These are phyloP conservation scores for Dendrobium huoshanense DNA, from an alignment of 106 monocot genomes.

Conservation along the genomic window DNA sequence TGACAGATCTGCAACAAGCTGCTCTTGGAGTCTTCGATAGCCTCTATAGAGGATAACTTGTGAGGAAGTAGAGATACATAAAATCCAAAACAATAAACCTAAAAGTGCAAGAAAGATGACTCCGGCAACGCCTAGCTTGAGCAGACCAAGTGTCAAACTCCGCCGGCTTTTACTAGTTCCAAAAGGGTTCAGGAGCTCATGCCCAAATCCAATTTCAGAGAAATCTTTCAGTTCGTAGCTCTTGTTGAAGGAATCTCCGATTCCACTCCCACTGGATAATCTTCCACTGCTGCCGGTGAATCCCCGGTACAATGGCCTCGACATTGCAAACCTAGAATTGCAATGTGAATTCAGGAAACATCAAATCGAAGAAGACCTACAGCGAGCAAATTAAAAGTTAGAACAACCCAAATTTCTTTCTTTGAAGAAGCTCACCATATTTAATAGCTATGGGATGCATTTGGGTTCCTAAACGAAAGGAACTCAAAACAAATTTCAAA, in stretches of 20 bases:
- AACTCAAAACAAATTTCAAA: not conserved
- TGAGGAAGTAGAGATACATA: slow-evolving; percentile 44
- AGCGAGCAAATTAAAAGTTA: not conserved
- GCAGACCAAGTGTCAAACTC: slow-evolving; percentile 15
- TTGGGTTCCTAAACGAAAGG: not conserved
- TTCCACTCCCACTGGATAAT: slow-evolving; percentile 10
- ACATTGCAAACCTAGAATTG: slow-evolving; percentile 1
- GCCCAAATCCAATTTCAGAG: slow-evolving; percentile 28
- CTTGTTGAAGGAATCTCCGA: slow-evolving; percentile 19
- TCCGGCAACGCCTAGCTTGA: slow-evolving; percentile 35
- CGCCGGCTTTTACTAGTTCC: slow-evolving; percentile 15
- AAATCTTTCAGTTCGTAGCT: slow-evolving; percentile 25
- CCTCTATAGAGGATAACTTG: slow-evolving; percentile 23
- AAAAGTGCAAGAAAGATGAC: slow-evolving; percentile 33
- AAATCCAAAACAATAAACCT: slow-evolving; percentile 59
- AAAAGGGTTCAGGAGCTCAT: slow-evolving; percentile 21
- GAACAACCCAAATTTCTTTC: not conserved
- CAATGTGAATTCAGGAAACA: not conserved
- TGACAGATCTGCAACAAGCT: slow-evolving; percentile 56
- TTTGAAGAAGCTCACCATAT: not conserved
- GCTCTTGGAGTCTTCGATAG: slow-evolving; percentile 61
- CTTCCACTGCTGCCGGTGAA: slow-evolving; percentile 29
- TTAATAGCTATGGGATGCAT: not conserved
- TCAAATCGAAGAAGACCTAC: not conserved
- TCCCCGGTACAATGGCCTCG: slow-evolving; percentile 21